phyloP scores from a whole-genome alignment of 2,329 filamentous ascomycete species.

The Epichloe typhina region DNA sequence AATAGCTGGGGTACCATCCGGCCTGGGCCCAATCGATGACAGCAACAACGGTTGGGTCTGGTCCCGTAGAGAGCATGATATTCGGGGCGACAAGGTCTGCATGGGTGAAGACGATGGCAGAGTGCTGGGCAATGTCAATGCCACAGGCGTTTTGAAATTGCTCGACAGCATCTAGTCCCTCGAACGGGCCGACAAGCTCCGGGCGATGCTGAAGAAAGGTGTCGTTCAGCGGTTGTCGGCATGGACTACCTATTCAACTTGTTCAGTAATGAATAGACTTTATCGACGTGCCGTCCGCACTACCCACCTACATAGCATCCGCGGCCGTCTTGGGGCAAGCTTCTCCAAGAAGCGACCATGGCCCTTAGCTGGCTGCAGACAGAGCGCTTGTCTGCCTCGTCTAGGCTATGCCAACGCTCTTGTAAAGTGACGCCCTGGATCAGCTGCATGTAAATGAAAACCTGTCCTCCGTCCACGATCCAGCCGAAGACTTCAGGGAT shows the following conservation, averaged over 20 bases:
- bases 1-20: conserved; percentile 21
- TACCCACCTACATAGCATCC: conserved; percentile 11
- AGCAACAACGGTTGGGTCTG: conserved; percentile 9
- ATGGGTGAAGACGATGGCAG: conserved; percentile 14
- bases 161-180: conserved; percentile 16
- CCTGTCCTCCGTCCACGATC: conserved; percentile 10
- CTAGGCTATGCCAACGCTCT: conserved; percentile 8
- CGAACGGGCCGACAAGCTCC: conserved; percentile 16
- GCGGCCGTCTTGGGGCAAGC: conserved; percentile 7
- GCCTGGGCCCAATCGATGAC: conserved; percentile 19
- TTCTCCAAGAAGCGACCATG: conserved; percentile 11
- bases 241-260: conserved; percentile 14
- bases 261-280: conserved; percentile 11
- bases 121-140: conserved; percentile 15
- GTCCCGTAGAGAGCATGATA: conserved; percentile 11
- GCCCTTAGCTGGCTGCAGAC: conserved; percentile 18
- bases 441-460: conserved; percentile 15
- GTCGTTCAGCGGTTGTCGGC: conserved; percentile 18
- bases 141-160: conserved; percentile 18
- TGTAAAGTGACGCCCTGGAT: conserved; percentile 12
- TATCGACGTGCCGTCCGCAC: neutral
- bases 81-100: conserved; percentile 14
- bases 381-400: conserved; percentile 10
- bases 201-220: conserved; percentile 13
- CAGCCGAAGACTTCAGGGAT: conserved; percentile 23